A percentile compares a stretch with the other conserved stretches of the same genome.
phyloP scores from a whole-genome alignment of 805 yeast species.

The Candida bentonensis region DNA sequence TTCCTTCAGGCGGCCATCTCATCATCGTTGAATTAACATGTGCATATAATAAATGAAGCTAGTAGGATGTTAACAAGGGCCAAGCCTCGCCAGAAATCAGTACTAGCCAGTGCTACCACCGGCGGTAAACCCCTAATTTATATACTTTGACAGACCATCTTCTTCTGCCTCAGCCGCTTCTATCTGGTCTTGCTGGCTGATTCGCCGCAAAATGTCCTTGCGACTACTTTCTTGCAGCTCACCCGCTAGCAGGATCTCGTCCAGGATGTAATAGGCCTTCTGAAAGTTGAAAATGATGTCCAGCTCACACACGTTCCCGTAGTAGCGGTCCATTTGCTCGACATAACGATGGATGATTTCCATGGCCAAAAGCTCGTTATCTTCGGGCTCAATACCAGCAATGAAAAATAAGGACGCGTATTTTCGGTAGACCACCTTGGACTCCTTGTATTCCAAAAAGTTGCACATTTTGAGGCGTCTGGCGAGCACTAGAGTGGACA shows the following conservation, averaged over 20 bases:
- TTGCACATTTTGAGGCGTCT: conserved; percentile 93
- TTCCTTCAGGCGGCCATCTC: too few relatives aligned
- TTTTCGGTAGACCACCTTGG: conserved; percentile 77
- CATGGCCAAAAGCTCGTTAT: conserved; percentile 73
- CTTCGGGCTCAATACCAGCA: conserved; percentile 69
- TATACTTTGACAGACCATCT: conserved; percentile 16
- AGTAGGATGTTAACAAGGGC: too few relatives aligned
- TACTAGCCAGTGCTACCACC: too few relatives aligned
- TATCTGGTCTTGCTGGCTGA: conserved; percentile 74
- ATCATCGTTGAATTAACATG: too few relatives aligned
- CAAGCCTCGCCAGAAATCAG: too few relatives aligned
- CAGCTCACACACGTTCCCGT: conserved; percentile 91
- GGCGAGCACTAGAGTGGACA: conserved; percentile 70
- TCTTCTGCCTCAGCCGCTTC: conserved; percentile 62
- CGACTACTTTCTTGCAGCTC: conserved; percentile 71
- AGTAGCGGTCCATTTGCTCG: conserved; percentile 90
- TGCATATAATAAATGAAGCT: too few relatives aligned
- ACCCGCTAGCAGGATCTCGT: conserved; percentile 84
- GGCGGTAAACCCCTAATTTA: background rate
- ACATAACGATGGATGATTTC: conserved; percentile 88
- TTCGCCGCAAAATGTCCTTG: conserved; percentile 61
- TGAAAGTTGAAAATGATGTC: conserved; percentile 94
- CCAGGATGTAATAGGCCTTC: conserved; percentile 82
- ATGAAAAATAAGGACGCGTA: conserved; percentile 89
- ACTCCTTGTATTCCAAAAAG: conserved; percentile 71